Base-by-base conservation (phyloP, 805 yeast genomes). In the Starmerella stellata region DNA sequence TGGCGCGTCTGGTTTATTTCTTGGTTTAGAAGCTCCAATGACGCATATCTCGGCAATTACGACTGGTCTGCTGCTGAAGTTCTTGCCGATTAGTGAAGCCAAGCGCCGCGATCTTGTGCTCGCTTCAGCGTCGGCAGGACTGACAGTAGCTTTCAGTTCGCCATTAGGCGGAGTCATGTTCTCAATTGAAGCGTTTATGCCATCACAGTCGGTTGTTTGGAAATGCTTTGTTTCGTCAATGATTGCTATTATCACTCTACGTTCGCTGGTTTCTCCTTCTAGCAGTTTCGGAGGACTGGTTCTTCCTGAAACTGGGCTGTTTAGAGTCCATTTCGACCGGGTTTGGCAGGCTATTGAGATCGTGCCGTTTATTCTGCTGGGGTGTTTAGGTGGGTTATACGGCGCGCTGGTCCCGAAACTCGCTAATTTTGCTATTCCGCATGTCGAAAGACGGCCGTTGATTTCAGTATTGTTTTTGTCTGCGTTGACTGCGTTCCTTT, bases 111-210 rank as follows among this genome's bases (percentile, higher is more conserved):
- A 78, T 44, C 51, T 81, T 8, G 53, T 75, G 14, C 64, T 76
- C 16, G 83, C 92, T 1, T 79, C 85, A 0, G 69, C 80, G 1
- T 85, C 92, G 1, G 75, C 85, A 1, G 94, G 93, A 4, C 75
- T 81, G 19, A 72, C 85, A 0, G 79, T 78, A 13, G 92, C 93
- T 1, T 80, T 81, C 57, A 78, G 77, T 43, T 74, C 93, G 0
- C 93, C 94, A 2, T 74, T 82, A 40, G 93, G 92, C 5, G 94
- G 93, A 1, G 90, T 82, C 1, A 54, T 81, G 24, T 82, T 80
- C 54, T 75, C 78, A 4, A 54, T 78, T 16, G 92, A 81, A 50
- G 36, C 39, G 21, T 50, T 50, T 30, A 23, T 38, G 25, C 45
- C 47, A 25, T 35, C 44, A 9, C 73, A 72, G 44, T 61, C 76